A percentile compares a stretch with the other conserved stretches of the same genome.
These are phyloP conservation scores for Lactuca saligna DNA, from an alignment of 129 eudicot species.

Conservation along the genomic window DNA sequence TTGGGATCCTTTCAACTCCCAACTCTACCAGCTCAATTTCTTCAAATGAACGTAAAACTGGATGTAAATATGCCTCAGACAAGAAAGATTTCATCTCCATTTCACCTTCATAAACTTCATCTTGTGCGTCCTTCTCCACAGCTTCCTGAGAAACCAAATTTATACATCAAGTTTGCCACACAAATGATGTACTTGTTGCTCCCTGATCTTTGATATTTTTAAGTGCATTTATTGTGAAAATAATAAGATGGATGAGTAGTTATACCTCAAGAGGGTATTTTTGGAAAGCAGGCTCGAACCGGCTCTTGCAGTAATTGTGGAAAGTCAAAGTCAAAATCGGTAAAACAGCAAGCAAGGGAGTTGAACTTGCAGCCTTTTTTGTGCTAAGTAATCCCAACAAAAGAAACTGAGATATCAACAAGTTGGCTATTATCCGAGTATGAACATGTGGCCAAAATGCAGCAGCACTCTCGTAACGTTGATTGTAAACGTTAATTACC, in stretches of 20 bases:
- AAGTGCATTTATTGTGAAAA: neutral
- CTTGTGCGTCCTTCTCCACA: conserved; percentile 67
- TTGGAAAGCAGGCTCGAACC: conserved; percentile 89
- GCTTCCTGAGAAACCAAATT: conserved; percentile 66
- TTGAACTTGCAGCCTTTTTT: conserved; percentile 79
- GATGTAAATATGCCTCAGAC: conserved; percentile 83
- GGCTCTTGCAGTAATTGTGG: conserved; percentile 79
- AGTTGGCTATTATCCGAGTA: conserved; percentile 76
- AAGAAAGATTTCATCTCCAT: conserved; percentile 56
- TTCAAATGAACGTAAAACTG: conserved; percentile 71
- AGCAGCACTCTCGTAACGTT: conserved; percentile 84
- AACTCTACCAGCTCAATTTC: conserved; percentile 69
- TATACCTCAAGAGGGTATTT: conserved; percentile 88
- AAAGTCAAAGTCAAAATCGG: conserved; percentile 70
- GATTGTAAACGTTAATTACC: conserved; percentile 89
- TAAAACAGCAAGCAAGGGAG: conserved; percentile 69
- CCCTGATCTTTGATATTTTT: conserved; percentile 1
- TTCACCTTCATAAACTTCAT: conserved; percentile 45
- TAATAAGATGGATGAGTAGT: conserved; percentile 8
- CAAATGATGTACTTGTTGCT: too few relatives aligned
- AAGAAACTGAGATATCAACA: conserved; percentile 83
- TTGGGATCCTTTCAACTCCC: conserved; percentile 45
- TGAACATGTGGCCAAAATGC: conserved; percentile 99
- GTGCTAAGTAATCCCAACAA: conserved; percentile 87
- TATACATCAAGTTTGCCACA: neutral